These are phyloP conservation scores for Pyrus communis DNA, from an alignment of 306 rosid genomes.

Conservation along the genomic window DNA sequence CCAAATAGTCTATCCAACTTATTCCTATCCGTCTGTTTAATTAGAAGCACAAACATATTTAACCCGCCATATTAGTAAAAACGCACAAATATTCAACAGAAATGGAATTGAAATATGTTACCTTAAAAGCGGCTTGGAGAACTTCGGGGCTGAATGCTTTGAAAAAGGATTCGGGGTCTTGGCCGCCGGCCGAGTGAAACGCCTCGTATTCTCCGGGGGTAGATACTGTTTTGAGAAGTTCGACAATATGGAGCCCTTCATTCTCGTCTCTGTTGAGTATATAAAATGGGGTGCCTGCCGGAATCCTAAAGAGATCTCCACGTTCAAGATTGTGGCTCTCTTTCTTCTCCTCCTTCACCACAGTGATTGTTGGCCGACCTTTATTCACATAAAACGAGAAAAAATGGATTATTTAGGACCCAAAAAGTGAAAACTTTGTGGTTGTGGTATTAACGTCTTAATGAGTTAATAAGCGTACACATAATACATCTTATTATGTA, in stretches of 20 bases:
- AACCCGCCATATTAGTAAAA: neutral
- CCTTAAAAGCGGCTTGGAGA: conserved; percentile 56
- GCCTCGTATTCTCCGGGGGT: conserved; percentile 45
- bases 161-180: conserved; percentile 54
- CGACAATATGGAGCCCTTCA: conserved; percentile 39
- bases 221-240: conserved; percentile 30
- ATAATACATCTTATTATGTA: no score
- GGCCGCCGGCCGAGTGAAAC: conserved; percentile 41
- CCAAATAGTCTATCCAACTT: conserved; percentile 36
- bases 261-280: conserved; percentile 51
- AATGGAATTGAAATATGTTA: neutral
- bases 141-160: conserved; percentile 53
- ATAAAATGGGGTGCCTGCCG: conserved; percentile 52
- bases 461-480: no score
- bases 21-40: conserved; percentile 21
- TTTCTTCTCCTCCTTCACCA: conserved; percentile 38
- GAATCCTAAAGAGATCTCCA: conserved; percentile 47
- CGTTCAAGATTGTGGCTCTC: conserved; percentile 37
- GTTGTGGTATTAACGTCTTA: neutral
- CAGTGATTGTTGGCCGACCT: conserved; percentile 49
- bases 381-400: neutral
- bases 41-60: no score
- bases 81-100: neutral
- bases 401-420: neutral
- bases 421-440: neutral